A percentile compares a stretch with the other conserved stretches of the same genome.
These are phyloP conservation scores for Macrophomina tecta DNA, from an alignment of 2,329 filamentous ascomycete species.

Conservation along the genomic window DNA sequence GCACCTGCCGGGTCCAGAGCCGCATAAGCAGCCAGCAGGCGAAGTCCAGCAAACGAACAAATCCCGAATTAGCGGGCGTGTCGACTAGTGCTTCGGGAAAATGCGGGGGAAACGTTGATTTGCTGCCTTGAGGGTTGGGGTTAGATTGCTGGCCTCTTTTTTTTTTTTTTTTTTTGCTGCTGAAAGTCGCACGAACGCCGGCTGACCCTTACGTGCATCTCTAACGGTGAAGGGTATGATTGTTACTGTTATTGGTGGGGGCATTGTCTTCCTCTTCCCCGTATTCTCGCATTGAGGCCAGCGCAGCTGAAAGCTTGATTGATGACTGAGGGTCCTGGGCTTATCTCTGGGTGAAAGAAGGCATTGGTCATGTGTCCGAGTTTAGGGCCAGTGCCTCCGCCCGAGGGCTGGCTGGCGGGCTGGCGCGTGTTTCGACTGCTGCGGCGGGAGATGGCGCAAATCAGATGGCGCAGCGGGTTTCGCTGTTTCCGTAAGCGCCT, in stretches of 20 bases:
- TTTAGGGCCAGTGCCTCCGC: background rate
- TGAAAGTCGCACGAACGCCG: background rate
- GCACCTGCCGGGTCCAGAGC: background rate
- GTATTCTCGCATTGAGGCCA: background rate
- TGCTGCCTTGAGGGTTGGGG: slow-evolving; percentile 24
- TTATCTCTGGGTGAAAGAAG: background rate
- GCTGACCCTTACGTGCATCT: background rate
- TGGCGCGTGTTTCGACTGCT: background rate
- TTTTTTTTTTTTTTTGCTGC: background rate
- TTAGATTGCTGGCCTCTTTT: slow-evolving; percentile 1
- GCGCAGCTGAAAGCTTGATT: slow-evolving; percentile 5
- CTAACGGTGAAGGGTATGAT: background rate
- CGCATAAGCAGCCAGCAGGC: background rate
- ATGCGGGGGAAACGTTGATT: slow-evolving; percentile 1
- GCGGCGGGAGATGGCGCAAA: slow-evolving; percentile 4
- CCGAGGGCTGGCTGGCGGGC: too few relatives aligned
- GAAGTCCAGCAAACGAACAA: too few relatives aligned
- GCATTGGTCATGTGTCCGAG: background rate
- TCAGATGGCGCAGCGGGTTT: background rate
- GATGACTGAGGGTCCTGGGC: background rate
- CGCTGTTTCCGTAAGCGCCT: background rate
- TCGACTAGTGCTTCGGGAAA: background rate
- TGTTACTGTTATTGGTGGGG: too few relatives aligned
- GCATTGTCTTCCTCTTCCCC: background rate
- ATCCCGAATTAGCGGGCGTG: background rate